These are phyloP conservation scores for Starmerella stigmatis DNA, from an alignment of 805 yeast genomes.

Conservation along the genomic window DNA sequence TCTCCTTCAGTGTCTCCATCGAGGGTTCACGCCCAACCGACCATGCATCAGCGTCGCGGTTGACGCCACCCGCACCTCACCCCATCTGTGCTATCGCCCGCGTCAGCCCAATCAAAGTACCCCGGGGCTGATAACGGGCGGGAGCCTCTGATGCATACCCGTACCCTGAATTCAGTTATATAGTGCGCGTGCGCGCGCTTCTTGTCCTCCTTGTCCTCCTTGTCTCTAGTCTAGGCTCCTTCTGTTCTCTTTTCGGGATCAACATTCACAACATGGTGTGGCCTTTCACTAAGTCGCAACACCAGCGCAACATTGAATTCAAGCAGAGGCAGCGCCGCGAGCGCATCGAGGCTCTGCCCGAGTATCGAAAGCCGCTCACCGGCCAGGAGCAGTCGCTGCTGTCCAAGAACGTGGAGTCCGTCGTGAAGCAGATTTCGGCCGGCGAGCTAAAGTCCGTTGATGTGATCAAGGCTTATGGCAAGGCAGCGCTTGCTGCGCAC, in stretches of 20 bases:
- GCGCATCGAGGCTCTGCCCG: slow-evolving; percentile 32
- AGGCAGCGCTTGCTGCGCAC: slow-evolving; percentile 54
- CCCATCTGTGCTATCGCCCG: no score
- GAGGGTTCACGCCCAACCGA: no score
- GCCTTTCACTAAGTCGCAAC: slow-evolving; percentile 8
- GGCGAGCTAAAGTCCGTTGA: slow-evolving; percentile 42
- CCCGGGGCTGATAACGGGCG: no score
- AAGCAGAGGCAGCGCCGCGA: slow-evolving; percentile 32
- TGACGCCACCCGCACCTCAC: no score
- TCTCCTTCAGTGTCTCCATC: no score
- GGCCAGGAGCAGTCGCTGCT: slow-evolving; percentile 32
- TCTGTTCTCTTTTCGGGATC: no score
- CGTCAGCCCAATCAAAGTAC: no score
- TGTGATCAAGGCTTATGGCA: slow-evolving; percentile 53
- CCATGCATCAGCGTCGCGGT: no score
- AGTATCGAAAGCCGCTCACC: slow-evolving; percentile 34
- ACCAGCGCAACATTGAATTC: slow-evolving; percentile 9
- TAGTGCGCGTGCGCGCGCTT: no score
- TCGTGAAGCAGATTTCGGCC: slow-evolving; percentile 37
- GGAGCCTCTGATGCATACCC: no score
- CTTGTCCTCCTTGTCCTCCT: no score
- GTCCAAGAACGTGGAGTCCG: slow-evolving; percentile 34
- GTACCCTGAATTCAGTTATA: no score
- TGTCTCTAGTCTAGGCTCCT: neutral
- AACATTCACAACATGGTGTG: slow-evolving; percentile 5